Percentiles rank a stretch among this genome's conserved stretches.
Evolutionary conservation across 2,329 filamentous ascomycete species (phyloP).

Genomic region (Claviceps cyperi): DNA sequence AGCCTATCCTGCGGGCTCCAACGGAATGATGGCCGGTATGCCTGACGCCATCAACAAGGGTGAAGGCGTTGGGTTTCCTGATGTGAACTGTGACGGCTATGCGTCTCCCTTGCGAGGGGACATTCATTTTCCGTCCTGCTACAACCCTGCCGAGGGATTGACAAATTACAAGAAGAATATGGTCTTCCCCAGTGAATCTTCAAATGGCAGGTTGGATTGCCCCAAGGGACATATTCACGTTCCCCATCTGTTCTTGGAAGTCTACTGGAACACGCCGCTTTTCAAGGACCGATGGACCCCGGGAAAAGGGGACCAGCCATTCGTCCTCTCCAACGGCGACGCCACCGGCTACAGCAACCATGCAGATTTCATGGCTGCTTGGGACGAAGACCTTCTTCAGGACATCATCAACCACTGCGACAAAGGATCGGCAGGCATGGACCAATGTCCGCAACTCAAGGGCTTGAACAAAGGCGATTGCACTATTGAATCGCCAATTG

Average conservation of each 20-base stretch:
- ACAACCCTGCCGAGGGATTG: constrained; percentile 48
- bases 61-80: constrained; percentile 52
- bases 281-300: constrained; percentile 39
- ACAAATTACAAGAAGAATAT: constrained; percentile 50
- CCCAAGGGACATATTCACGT: constrained; percentile 38
- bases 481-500: constrained; percentile 31
- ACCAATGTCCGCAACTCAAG: constrained; percentile 36
- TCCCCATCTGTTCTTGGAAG: constrained; percentile 44
- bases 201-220: constrained; percentile 37
- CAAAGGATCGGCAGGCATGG: constrained; percentile 43
- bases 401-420: constrained; percentile 54
- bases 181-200: constrained; percentile 38
- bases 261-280: constrained; percentile 44
- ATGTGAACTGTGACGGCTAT: constrained; percentile 50
- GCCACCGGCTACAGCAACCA: constrained; percentile 56
- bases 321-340: constrained; percentile 57
- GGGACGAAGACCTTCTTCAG: constrained; percentile 52
- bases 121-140: constrained; percentile 61
- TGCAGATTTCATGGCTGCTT: constrained; percentile 60
- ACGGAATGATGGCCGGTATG: constrained; percentile 41
- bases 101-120: constrained; percentile 50
- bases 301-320: constrained; percentile 42
- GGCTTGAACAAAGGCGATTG: constrained; percentile 38
- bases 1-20: constrained; percentile 38
- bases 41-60: constrained; percentile 38